Conservation (phyloP, 2,329 filamentous ascomycete genomes). For the Bimuria novae-zelandiae region DNA sequence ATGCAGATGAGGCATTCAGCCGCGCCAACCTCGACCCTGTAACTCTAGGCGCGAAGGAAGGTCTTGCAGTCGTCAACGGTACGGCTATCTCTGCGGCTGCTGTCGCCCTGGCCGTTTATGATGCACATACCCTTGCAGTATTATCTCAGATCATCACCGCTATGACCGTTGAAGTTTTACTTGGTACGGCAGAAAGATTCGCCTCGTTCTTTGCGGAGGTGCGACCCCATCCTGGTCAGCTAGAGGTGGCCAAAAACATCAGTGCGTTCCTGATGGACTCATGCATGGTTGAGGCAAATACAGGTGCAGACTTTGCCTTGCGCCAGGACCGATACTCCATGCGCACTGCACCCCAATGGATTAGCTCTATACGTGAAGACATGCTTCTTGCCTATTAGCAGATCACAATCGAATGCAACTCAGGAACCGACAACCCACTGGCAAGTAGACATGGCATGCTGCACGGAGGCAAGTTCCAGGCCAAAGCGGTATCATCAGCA, state of each 20-base stretch:
- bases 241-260: too few species aligned
- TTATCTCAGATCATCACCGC: slow-evolving; percentile 64
- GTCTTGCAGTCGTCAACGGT: slow-evolving; percentile 57
- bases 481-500: slow-evolving; percentile 63
- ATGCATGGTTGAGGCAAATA: not conserved
- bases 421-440: slow-evolving; percentile 69
- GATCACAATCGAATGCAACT: slow-evolving; percentile 58
- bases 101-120: slow-evolving; percentile 24
- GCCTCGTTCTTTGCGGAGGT: too few species aligned
- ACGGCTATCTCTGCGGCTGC: slow-evolving; percentile 46
- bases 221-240: too few species aligned
- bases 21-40: slow-evolving; percentile 15
- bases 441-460: slow-evolving; percentile 58
- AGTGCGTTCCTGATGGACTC: not conserved
- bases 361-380: slow-evolving; percentile 69
- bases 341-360: slow-evolving; percentile 69
- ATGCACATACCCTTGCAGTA: slow-evolving; percentile 13
- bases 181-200: too few species aligned
- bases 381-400: slow-evolving; percentile 62
- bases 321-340: slow-evolving; percentile 67
- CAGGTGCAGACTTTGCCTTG: not conserved
- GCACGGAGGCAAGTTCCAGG: slow-evolving; percentile 72
- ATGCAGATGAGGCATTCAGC: slow-evolving; percentile 32
- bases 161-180: slow-evolving; percentile 65
- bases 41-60: slow-evolving; percentile 54